Conservation (phyloP, 345 rosid species). For the Brassica nigra region DNA sequence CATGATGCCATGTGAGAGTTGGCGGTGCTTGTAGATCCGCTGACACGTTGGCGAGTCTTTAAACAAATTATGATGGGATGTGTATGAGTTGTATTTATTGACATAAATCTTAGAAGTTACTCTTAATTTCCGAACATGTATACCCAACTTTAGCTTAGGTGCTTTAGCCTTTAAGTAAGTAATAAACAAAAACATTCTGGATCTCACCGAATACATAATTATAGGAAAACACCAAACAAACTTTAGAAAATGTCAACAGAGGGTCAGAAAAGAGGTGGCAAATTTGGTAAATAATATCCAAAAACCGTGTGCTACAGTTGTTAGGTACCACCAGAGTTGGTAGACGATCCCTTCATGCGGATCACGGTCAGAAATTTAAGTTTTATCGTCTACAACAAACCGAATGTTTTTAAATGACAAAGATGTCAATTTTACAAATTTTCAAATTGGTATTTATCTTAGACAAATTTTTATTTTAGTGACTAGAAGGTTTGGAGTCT, state of each 20-base stretch:
- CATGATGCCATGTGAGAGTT: constrained; percentile 25
- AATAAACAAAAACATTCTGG: not conserved
- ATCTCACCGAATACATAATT: not conserved
- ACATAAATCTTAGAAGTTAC: constrained; percentile 31
- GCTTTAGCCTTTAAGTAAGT: not conserved
- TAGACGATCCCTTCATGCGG: not conserved
- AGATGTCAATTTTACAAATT: not conserved
- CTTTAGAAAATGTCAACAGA: not conserved
- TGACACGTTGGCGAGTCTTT: constrained; percentile 28
- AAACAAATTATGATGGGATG: constrained; percentile 33
- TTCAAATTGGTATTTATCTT: too few species aligned
- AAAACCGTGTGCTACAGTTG: not conserved
- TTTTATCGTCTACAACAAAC: not conserved
- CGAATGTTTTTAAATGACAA: not conserved
- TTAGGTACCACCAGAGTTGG: not conserved
- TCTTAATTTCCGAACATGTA: constrained; percentile 17
- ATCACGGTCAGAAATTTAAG: not conserved
- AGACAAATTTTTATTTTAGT: not conserved
- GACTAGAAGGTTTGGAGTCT: not conserved
- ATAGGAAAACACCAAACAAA: constrained; percentile 10
- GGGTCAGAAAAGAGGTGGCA: not conserved
- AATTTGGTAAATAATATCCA: not conserved
- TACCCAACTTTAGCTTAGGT: not conserved
- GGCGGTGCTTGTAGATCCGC: constrained; percentile 23
- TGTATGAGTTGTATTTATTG: constrained; percentile 38